A percentile compares a stretch with the other conserved stretches of the same genome.
Evolutionary conservation across 495 filamentous ascomycete species (phyloP).

Genomic region (Cercophora samala): DNA sequence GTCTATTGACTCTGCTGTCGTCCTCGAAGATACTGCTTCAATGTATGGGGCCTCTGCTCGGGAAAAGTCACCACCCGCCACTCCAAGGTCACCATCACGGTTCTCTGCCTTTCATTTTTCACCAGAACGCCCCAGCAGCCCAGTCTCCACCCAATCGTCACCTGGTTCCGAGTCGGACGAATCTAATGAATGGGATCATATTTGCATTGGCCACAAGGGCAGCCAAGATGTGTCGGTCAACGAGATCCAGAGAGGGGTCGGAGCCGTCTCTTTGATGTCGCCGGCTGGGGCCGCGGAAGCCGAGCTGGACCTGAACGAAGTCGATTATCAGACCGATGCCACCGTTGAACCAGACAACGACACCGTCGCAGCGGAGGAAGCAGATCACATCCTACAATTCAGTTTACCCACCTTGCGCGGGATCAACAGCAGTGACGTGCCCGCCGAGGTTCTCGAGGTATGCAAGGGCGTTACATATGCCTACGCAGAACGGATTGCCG

Average conservation of each 20-base stretch:
- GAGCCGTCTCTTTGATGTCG: background rate
- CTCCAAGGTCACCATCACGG: background rate
- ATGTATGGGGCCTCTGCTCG: background rate
- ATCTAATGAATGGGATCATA: constrained; percentile 8
- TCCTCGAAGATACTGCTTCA: background rate
- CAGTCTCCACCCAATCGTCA: background rate
- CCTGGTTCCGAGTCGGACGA: background rate
- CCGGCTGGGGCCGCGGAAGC: background rate
- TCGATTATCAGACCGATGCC: background rate
- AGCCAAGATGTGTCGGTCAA: background rate
- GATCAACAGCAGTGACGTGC: constrained; percentile 6
- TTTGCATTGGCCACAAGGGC: constrained; percentile 1
- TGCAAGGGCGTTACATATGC: constrained; percentile 7
- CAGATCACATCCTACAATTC: constrained; percentile 9
- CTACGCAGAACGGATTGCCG: background rate
- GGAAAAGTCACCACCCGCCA: background rate
- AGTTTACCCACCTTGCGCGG: constrained; percentile 7
- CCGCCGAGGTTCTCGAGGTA: background rate
- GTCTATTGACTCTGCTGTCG: constrained; percentile 7
- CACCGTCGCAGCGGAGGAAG: background rate
- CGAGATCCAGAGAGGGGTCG: background rate
- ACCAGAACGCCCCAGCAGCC: background rate
- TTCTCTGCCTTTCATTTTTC: constrained; percentile 1
- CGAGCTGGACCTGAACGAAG: background rate
- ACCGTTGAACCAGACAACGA: background rate